Evolutionary conservation across 257 asterid genomes (phyloP).

Genomic region (Leonotis leonurus): DNA sequence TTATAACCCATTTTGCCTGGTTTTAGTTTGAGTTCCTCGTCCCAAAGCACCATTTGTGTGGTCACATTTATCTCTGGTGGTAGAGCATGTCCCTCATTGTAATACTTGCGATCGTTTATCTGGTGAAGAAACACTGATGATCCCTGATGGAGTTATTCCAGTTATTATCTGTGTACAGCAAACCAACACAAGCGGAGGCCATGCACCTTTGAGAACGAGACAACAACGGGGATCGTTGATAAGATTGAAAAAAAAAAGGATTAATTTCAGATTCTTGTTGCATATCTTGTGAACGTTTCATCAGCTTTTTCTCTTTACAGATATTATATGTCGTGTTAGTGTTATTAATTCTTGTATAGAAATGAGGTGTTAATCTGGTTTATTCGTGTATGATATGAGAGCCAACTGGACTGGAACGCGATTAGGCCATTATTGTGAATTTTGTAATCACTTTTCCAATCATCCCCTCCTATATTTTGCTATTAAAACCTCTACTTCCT

Average conservation of each 20-base stretch:
- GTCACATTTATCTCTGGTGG: neutral
- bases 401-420: neutral
- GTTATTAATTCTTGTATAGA: slow-evolving; percentile 25
- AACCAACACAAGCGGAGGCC: neutral
- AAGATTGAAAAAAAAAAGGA: neutral
- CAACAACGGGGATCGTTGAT: neutral
- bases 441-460: slow-evolving; percentile 2
- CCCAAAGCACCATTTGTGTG: neutral
- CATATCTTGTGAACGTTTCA: slow-evolving; percentile 11
- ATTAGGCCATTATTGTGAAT: slow-evolving; percentile 7
- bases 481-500: neutral
- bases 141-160: neutral
- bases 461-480: neutral
- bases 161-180: neutral
- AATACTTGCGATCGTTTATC: neutral
- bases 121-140: neutral
- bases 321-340: slow-evolving; percentile 9
- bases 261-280: slow-evolving; percentile 5
- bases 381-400: slow-evolving; percentile 11
- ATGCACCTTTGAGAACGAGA: neutral
- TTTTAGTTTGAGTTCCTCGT: neutral
- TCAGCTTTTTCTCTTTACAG: slow-evolving; percentile 20
- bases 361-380: slow-evolving; percentile 3
- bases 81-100: neutral
- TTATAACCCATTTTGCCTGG: neutral